Conservation (phyloP, 2,329 filamentous ascomycete species). For the Fusarium armeniacum region DNA sequence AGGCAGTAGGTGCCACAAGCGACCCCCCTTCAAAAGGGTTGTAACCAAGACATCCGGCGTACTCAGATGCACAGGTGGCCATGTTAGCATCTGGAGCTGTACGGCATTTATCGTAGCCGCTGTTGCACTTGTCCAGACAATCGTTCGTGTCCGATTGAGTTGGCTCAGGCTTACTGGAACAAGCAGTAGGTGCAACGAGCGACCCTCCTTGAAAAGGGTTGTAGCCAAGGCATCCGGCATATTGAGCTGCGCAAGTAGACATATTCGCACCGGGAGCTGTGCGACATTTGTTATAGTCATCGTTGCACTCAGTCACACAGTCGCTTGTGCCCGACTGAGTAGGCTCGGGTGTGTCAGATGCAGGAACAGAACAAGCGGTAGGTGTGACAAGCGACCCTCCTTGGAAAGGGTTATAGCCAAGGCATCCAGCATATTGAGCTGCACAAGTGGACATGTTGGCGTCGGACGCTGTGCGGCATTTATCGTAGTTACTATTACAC, state of each 20-base stretch:
- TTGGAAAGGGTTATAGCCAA: conserved; percentile 22
- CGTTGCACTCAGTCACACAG: conserved; percentile 4
- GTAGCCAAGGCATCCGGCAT: conserved; percentile 16
- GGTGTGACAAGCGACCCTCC: conserved; percentile 13
- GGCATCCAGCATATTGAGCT: conserved; percentile 8
- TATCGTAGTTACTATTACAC: conserved; percentile 5
- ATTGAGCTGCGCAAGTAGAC: conserved; percentile 13
- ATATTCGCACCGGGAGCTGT: conserved; percentile 10
- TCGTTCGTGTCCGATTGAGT: conserved; percentile 7
- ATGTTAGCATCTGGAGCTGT: conserved; percentile 6
- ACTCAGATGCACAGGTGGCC: conserved; percentile 7
- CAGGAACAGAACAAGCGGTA: conserved; percentile 9
- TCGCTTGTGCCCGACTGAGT: conserved; percentile 4
- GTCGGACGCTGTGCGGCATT: neutral
- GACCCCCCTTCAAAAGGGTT: conserved; percentile 21
- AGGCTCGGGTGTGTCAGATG: neutral
- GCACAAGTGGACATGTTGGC: conserved; percentile 23
- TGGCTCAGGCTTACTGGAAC: neutral
- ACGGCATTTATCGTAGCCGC: conserved; percentile 3
- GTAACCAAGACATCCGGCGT: conserved; percentile 10
- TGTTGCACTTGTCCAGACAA: conserved; percentile 2
- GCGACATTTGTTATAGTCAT: conserved; percentile 10
- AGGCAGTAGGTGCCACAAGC: neutral
- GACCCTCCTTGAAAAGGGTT: conserved; percentile 22
- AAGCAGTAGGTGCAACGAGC: conserved; percentile 1